Evolutionary conservation across 495 filamentous ascomycete species (phyloP).

Genomic region (Tuber aestivum): DNA sequence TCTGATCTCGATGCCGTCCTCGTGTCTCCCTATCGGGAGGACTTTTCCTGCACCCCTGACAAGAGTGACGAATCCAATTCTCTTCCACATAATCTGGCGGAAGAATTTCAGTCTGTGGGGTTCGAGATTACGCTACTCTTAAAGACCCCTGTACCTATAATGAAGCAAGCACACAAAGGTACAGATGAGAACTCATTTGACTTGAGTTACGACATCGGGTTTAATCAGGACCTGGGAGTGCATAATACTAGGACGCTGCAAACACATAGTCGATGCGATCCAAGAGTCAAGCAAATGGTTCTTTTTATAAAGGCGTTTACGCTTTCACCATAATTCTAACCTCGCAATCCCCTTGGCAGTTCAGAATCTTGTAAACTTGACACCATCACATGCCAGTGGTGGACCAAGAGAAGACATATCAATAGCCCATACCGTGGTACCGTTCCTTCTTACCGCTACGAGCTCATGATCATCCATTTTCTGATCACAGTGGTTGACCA

Average conservation of each 20-base stretch:
- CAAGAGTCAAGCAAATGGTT: conserved; percentile 65
- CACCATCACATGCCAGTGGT: conserved; percentile 46
- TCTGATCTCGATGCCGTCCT: conserved; percentile 44
- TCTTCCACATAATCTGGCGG: conserved; percentile 61
- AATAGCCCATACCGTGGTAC: conserved; percentile 77
- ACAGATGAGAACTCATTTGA: conserved; percentile 26
- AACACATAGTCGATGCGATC: conserved; percentile 69
- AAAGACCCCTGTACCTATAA: conserved; percentile 70
- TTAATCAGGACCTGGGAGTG: conserved; percentile 67
- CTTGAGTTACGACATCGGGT: conserved; percentile 68
- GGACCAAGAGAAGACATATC: conserved; percentile 74
- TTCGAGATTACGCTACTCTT: conserved; percentile 65
- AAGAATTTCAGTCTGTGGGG: conserved; percentile 59
- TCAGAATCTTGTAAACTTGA: background rate
- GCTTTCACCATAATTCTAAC: background rate
- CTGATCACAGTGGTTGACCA: conserved; percentile 70
- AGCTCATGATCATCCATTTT: conserved; percentile 83
- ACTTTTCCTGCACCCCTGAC: background rate
- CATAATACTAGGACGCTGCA: conserved; percentile 72
- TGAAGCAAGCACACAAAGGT: conserved; percentile 66
- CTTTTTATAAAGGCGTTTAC: conserved; percentile 68
- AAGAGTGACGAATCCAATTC: conserved; percentile 17
- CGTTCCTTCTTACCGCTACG: conserved; percentile 78
- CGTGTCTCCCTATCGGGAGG: conserved; percentile 3
- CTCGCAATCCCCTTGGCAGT: background rate